Conservation (phyloP, 1,284 basidiomycete genomes). For the Entoloma clypeatum region DNA sequence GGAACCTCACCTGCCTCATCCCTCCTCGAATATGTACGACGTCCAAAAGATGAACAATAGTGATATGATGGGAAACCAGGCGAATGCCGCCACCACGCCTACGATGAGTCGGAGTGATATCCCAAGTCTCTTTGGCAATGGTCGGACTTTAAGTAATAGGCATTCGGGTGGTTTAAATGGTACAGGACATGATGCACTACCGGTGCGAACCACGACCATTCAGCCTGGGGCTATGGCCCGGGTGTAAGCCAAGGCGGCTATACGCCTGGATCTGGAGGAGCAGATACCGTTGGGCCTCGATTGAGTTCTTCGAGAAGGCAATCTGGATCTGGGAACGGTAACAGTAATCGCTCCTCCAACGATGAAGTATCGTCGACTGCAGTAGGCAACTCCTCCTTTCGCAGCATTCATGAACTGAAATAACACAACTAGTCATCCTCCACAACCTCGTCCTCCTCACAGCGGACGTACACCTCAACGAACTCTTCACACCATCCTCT, state of each 20-base stretch:
- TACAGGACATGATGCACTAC: conserved; percentile 35
- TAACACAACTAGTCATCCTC: conserved; percentile 56
- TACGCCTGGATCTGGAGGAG: conserved; percentile 26
- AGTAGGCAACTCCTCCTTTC: conserved; percentile 42
- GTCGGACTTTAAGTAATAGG: conserved; percentile 13
- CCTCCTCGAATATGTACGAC: conserved; percentile 26
- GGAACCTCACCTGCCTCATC: conserved; percentile 28
- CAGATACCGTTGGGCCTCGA: conserved; percentile 59
- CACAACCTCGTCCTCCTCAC: conserved; percentile 72
- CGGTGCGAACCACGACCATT: conserved; percentile 36
- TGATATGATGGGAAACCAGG: conserved; percentile 18
- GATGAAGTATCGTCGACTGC: conserved; percentile 73
- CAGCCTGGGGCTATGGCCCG: conserved; percentile 67
- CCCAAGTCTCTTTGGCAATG: conserved; percentile 6
- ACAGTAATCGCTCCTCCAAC: conserved; percentile 48
- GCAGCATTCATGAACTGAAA: conserved; percentile 5
- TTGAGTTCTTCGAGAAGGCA: conserved; percentile 51
- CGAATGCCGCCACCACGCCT: conserved; percentile 9
- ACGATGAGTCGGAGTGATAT: conserved; percentile 9
- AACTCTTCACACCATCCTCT: conserved; percentile 73
- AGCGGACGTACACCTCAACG: conserved; percentile 67
- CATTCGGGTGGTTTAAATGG: conserved; percentile 21
- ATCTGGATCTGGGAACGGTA: conserved; percentile 47
- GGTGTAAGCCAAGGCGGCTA: conserved; percentile 47
- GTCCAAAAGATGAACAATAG: conserved; percentile 27